Evolutionary conservation across 345 rosid genomes (phyloP), one percentile per base, ranked within the genome.

Genomic region (Gossypium anomalum): DNA sequence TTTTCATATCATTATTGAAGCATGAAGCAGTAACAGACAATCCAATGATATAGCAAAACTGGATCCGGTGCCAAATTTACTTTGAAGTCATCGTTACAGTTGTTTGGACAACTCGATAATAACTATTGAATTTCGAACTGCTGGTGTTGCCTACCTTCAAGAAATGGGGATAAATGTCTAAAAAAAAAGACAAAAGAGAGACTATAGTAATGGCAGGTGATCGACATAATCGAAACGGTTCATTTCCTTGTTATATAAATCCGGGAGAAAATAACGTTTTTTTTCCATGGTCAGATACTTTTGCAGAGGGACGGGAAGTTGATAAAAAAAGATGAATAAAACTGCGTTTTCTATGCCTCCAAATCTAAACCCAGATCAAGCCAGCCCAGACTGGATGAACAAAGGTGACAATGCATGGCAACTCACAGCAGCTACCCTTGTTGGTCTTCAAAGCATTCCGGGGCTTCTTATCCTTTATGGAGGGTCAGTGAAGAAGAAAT

Each of bases 361-460:
- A 0, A 67, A 67, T 56, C 67, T 75, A 7, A 48, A 22, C 15
- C 73, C 78, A 0, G 73, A 66, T 45, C 27, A 53, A 41, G 83
- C 83, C 20, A 80, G 81, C 52, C 87, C 87, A 3, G 76, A 64
- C 19, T 84, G 84, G 84, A 77, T 84, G 70, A 84, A 63, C 83
- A 84, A 84, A 76, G 84, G 86, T 4, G 86, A 84, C 84, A 84
- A 84, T 70, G 86, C 82, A 13, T 84, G 86, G 86, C 86, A 84
- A 68, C 83, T 84, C 75, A 79, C 80, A 7, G 75, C 86, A 19
- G 84, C 86, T 12, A 84, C 84, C 0, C 79, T 84, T 9, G 86
- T 84, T 12, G 82, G 86, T 17, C 48, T 83, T 68, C 86, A 83
- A 63, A 83, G 84, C 75, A 75, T 83, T 20, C 84, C 86, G 41